Base-by-base conservation (phyloP, 768 basidiomycete genomes). In the Naganishia friedmannii region DNA sequence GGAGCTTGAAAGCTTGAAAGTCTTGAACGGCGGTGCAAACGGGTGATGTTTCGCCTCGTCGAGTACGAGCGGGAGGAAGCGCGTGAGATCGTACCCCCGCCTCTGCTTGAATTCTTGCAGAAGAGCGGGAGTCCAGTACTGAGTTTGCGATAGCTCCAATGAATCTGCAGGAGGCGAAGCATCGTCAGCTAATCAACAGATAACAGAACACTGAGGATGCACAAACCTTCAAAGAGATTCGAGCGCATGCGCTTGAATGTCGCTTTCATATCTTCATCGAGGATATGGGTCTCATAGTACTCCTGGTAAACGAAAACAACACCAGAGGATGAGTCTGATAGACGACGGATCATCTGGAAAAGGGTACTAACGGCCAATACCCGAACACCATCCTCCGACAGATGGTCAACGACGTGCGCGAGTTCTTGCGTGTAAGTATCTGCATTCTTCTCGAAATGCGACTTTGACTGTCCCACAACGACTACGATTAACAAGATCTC, bases 21-120 rank as follows among this genome's bases (percentile, higher is more conserved):
- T 28, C 15, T 45, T 34, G 34, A 39, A 34, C 5, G 42, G 28
- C 4, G 60, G 60, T 3, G 60, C 32, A 28, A 65, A 65, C 19
- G 42, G 42, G n/a, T 65, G 60, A 28, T 28, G 32, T 65, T 45
- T 34, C 34, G 60, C 28, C 17, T 34, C 34, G 42, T 37, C 32
- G 60, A 37, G 60, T 34, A 65, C 21, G 60, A 65, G 60, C 15
- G 60, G 60, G 42, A 65, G 60, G 23, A 39, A 65, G 26, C 19
- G 60, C 15, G n/a, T 17, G 31, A 65, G 39, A 23, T 34, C 32
- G 39, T 65, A 65, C 2, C 37, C 37, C 34, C 60, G 2, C 17
- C 37, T 34, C 17, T 34, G 39, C 17, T 17, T 28, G 60, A 65
- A 65, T 45, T 34, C 37, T 17, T 34, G 45, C 31, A 65, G 12